Evolutionary conservation across 805 yeast species (phyloP), one percentile per base, ranked within the genome.

Genomic region (Teunomyces funiuensis): DNA sequence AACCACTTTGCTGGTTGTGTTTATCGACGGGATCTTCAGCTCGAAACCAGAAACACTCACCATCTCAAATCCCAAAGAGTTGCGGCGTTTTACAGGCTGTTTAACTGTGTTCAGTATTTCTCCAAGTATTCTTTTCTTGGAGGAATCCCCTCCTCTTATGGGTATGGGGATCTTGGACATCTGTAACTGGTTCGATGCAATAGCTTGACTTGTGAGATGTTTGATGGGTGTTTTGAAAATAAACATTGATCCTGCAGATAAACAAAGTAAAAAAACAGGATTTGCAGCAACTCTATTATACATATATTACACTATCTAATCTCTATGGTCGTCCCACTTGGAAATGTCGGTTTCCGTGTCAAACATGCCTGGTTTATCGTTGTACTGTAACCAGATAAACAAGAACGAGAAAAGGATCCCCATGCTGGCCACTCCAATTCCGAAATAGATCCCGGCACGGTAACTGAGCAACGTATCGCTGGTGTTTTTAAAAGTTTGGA

Each of bases 401-500:
- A 66, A 46, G 10, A 61, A 17, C 28, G 64, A 49, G 40, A 46
- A 45, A 30, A 56, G 50, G 4, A 50, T 63, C 0, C 83, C 85
- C 13, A 73, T 43, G 0, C 73, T 80, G 1, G 83, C 76, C 8
- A 81, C 57, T 0, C 89, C 91, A 25, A 78, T 65, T 1, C 84
- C 88, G 15, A 77, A 70, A 49, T 81, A 82, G 37, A 72, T 55
- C 0, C 85, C 85, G 14, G 74, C 73, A 38, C 87, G 60, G 51
- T 80, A 78, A 13, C 83, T 77, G 23, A 66, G 46, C 38, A 79
- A 46, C 4, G 26, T 36, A 30, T 37, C 33, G 50, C 42, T 27
- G 28, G 45, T 22, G 6, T 43, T 37, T 7, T 44, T 20, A 11
- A 41, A 37, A 4, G 55, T 51, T 30, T 61, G 63, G 2, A 46